Evolutionary conservation across 1,284 basidiomycete genomes (phyloP), one percentile per base, ranked within the genome.

Genomic region (Austropuccinia psidii): DNA sequence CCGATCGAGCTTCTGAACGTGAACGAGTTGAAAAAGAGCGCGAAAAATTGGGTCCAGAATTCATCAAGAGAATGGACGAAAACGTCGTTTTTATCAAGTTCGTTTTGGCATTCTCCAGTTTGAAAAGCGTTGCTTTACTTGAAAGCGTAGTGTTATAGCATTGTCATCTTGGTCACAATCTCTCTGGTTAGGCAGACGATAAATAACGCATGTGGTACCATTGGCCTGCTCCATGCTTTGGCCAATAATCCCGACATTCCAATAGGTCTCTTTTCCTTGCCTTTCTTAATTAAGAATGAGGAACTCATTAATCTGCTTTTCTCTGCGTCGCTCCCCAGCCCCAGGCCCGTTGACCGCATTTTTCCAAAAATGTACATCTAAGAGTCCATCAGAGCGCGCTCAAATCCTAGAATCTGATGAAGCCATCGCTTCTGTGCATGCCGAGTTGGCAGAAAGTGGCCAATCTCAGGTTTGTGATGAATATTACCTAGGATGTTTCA

Each of bases 191-290:
- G 72, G 35, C 62, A 66, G 33, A 66, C 58, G 7, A 80, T 81
- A 54, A 78, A 78, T 6, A 81, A 81, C 69, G 80, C 80, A 0
- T 81, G 80, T 62, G 80, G 80, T 9, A 81, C 80, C 13, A 80
- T 81, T 55, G 80, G 78, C 11, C 77, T 81, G 2, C 76, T 81
- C 8, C 80, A 81, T 60, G 77, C 79, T 0, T 75, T 81, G 11
- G 75, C 77, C 57, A 80, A 80, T 75, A 77, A 78, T 9, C 62
- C 78, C 1, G n/a, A 70, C 27, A 33, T 60, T 57, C 57, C 68
- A 21, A 75, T 81, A 33, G 54, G 68, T 72, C 31, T 43, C 45
- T 49, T 7, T 27, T 21, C 64, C 3, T 21, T 4, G 37, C 52
- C 17, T 39, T 41, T 6, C 31, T 35, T 29, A 21, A 1, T 11